Evolutionary conservation across 202 grass and related monocot species (phyloP), one percentile per base, ranked within the genome.

Genomic region (Eragrostis tef): DNA sequence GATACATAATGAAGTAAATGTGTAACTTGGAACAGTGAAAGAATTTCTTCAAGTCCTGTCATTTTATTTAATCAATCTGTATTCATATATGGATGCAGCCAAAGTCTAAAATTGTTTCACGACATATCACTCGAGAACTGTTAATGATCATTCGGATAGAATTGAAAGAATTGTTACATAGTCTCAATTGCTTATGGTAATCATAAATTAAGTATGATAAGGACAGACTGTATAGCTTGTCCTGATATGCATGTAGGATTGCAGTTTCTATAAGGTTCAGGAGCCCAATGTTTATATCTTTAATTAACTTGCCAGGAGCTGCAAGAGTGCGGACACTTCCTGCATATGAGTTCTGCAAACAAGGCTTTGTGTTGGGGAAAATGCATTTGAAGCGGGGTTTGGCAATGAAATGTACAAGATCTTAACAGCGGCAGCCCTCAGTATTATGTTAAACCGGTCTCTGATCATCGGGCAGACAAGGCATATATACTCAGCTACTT

Each of bases 401-500:
- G 95, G 92, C 36, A 98, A 98, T 84, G 95, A 98, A 79, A 98
- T 94, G 90, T 98, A 98, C 88, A 98, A 93, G 78, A 98, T 98
- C 67, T 84, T 94, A 68, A 93, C 92, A 47, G 88, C 90, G 52
- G 90, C 84, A 83, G 95, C 95, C 19, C 80, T 98, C 70, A 94
- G 92, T 83, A 74, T 98, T 59, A 94, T 98, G 90, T 85, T 98
- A 75, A 98, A 98, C 66, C 85, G 95, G 11, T 98, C 92, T 81
- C 85, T 98, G 58, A 94, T 98, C 92, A 93, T 98, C 66, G 88
- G 95, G 48, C 95, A 98, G 84, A 98, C 88, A 87, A 98, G 95
- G 95, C 85, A 94, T 94, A 88, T 84, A 77, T 79, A 67, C 84
- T 79, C 70, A 84, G 64, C 75, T 90, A 54, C 76, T 75, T 91